Evolutionary conservation across 2,329 filamentous ascomycete species (phyloP), one percentile per base, ranked within the genome.

Genomic region (Xylariales sp.): DNA sequence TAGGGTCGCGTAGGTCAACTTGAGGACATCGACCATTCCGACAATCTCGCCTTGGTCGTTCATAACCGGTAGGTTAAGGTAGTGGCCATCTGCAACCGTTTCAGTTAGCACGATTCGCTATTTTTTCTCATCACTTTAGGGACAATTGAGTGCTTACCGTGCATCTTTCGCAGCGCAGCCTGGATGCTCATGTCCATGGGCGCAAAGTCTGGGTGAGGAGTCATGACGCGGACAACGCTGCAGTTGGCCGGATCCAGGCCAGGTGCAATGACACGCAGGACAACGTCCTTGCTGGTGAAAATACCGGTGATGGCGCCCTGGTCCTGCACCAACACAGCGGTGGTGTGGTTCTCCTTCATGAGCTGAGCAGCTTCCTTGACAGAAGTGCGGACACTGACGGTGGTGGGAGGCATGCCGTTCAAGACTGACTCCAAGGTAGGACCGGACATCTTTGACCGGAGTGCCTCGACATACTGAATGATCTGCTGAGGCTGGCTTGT

Each of bases 321-420:
- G 61, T 98, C 93, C 66, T 96, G 90, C 13, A 98, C 93, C 41
- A 98, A 71, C 29, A 98, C 84, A 31, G 93, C 93, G 13, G 93
- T 98, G 14, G 93, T 98, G 65, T 95, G 93, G 67, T 98, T 91
- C 64, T 98, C 93, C 71, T 95, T 97, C 93, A 98, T 98, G 62
- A 95, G 67, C 49, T 85, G 79, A 13, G 93, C 93, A 40, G 93
- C 93, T 57, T 98, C 93, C 70, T 88, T 95, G 51, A 98, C 93
- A 6, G 91, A 94, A 5, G 93, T 98, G 46, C 93, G 78, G 19
- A 98, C 93, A 44, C 87, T 96, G 44, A 98, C 93, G 2, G 93
- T 97, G 3, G 87, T 91, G 5, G 93, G 93, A 7, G 93, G 90
- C 51, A 89, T 75, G 43, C 93, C 93, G 54, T 89, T 94, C 46